Percentiles rank a stretch among this genome's conserved stretches.
Conservation (phyloP, 2,329 filamentous ascomycete genomes). For the Penicillium rolfsii region DNA sequence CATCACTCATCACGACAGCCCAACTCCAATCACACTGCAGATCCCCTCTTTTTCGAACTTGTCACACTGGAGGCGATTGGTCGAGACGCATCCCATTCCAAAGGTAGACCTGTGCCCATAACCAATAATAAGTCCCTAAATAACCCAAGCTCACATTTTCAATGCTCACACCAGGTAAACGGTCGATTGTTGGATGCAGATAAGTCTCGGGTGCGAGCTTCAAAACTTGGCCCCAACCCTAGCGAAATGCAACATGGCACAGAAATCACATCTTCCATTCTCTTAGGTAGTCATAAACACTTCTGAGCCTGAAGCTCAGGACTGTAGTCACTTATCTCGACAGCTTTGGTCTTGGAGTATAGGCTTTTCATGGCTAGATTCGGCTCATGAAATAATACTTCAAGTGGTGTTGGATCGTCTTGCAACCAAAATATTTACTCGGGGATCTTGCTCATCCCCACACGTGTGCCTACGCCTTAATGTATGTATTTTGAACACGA, state of each 20-base stretch:
- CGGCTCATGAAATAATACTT: too few relatives aligned
- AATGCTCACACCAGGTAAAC: not conserved
- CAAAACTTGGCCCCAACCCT: not conserved
- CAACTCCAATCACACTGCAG: conserved; percentile 3
- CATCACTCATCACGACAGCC: not conserved
- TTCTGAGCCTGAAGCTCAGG: too few relatives aligned
- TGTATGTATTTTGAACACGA: too few relatives aligned
- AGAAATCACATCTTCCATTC: not conserved
- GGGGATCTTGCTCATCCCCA: too few relatives aligned
- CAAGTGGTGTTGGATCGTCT: too few relatives aligned
- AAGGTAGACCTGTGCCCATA: not conserved
- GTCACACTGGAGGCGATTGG: not conserved
- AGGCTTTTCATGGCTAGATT: too few relatives aligned
- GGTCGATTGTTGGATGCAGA: not conserved
- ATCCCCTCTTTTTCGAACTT: not conserved
- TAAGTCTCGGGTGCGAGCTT: not conserved
- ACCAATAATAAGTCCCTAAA: not conserved
- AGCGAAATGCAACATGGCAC: not conserved
- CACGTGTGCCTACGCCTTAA: too few relatives aligned
- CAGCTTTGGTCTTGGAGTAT: too few relatives aligned
- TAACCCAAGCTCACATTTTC: not conserved
- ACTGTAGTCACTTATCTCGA: too few relatives aligned
- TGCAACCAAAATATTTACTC: too few relatives aligned
- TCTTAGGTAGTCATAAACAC: too few relatives aligned
- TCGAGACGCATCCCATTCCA: not conserved